A percentile compares a stretch with the other conserved stretches of the same genome.
Evolutionary conservation across 2,329 filamentous ascomycete species (phyloP).

Genomic region (Mariannaea elegans): DNA sequence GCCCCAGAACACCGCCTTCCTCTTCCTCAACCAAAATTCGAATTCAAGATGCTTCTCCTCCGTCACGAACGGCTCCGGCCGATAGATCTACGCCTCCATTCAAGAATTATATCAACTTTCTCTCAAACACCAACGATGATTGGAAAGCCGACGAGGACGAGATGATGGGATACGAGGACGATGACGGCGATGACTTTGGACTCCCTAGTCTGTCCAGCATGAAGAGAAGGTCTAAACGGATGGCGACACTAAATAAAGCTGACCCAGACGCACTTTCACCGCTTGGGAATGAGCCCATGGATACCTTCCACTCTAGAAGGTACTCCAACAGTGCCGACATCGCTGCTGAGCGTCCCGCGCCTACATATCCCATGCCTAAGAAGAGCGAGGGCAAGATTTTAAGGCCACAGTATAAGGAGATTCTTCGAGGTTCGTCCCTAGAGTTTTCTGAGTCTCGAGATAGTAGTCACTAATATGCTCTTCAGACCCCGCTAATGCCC

Average conservation of each 20-base stretch:
- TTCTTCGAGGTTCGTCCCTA: slow-evolving; percentile 69
- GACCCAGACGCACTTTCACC: slow-evolving; percentile 47
- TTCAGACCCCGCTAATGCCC: slow-evolving; percentile 84
- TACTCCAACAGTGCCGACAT: slow-evolving; percentile 93
- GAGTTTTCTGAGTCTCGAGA: not conserved
- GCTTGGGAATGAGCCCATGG: slow-evolving; percentile 48
- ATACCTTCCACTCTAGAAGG: slow-evolving; percentile 57
- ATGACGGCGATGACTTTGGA: slow-evolving; percentile 94
- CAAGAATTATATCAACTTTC: slow-evolving; percentile 81
- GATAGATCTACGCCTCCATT: slow-evolving; percentile 68
- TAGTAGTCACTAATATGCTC: slow-evolving; percentile 26
- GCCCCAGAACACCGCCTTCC: slow-evolving; percentile 81
- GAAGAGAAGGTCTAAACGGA: slow-evolving; percentile 73
- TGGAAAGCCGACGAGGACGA: slow-evolving; percentile 83
- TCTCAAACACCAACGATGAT: slow-evolving; percentile 83
- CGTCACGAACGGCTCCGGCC: slow-evolving; percentile 60
- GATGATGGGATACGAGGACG: slow-evolving; percentile 82
- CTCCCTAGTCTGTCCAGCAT: slow-evolving; percentile 92
- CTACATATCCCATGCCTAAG: slow-evolving; percentile 86
- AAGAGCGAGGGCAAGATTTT: slow-evolving; percentile 95
- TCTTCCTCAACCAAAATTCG: slow-evolving; percentile 61
- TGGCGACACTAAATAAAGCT: slow-evolving; percentile 54
- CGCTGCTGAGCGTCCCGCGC: slow-evolving; percentile 84
- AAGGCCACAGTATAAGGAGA: slow-evolving; percentile 96
- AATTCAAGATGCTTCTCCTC: slow-evolving; percentile 63